Evolutionary conservation across 2,329 filamentous ascomycete genomes (phyloP).

Genomic region (Fusarium sarcochroum): DNA sequence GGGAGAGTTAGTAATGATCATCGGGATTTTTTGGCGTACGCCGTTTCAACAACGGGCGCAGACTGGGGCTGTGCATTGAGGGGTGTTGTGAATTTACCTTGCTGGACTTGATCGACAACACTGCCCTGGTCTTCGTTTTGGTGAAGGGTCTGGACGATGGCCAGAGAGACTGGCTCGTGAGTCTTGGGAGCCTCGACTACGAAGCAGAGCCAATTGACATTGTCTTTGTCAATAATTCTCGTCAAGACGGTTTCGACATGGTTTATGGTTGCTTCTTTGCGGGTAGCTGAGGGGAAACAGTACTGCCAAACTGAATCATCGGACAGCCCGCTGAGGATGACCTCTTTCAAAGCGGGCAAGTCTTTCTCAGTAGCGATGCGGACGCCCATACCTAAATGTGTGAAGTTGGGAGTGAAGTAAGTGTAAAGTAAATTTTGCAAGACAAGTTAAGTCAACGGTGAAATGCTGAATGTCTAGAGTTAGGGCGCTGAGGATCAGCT

Average conservation of each 20-base stretch:
- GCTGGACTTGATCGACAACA: slow-evolving; percentile 28
- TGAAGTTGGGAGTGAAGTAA: background rate
- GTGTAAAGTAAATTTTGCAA: background rate
- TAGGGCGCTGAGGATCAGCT: slow-evolving; percentile 7
- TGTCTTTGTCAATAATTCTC: slow-evolving; percentile 23
- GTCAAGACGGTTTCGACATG: slow-evolving; percentile 30
- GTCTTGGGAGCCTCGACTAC: slow-evolving; percentile 36
- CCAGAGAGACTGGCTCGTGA: slow-evolving; percentile 32
- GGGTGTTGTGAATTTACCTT: slow-evolving; percentile 11
- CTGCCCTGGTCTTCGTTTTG: slow-evolving; percentile 21
- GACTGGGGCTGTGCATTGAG: background rate
- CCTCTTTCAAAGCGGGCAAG: slow-evolving; percentile 34
- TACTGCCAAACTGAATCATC: slow-evolving; percentile 37
- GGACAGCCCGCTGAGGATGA: slow-evolving; percentile 34
- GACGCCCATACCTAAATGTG: slow-evolving; percentile 26
- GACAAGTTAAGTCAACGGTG: background rate
- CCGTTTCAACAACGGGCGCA: background rate
- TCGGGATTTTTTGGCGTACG: background rate
- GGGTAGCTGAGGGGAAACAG: slow-evolving; percentile 23
- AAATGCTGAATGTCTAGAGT: background rate
- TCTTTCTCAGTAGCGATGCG: slow-evolving; percentile 33
- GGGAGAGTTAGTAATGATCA: background rate
- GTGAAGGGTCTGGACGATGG: slow-evolving; percentile 30
- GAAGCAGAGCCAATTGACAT: slow-evolving; percentile 33
- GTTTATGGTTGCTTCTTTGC: slow-evolving; percentile 13